These are phyloP conservation scores for Alternaria incomplexa DNA, from an alignment of 2,329 filamentous ascomycete species.

Conservation along the genomic window DNA sequence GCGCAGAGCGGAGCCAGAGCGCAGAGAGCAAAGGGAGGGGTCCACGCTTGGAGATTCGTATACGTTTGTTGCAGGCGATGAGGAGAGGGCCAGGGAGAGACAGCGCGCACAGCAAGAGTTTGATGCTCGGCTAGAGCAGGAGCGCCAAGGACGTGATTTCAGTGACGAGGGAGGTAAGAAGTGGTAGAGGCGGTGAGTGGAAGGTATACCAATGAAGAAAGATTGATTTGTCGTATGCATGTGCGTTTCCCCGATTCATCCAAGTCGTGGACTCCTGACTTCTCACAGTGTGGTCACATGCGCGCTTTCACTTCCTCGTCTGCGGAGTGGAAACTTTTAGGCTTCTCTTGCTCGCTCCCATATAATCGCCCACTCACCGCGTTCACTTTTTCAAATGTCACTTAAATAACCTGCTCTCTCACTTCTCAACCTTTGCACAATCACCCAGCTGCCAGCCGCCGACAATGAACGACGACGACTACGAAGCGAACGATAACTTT, in stretches of 20 bases:
- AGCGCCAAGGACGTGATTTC: conserved; percentile 56
- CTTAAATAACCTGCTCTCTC: background rate
- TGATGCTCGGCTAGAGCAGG: conserved; percentile 56
- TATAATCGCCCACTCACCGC: background rate
- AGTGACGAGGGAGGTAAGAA: conserved; percentile 31
- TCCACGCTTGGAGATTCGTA: conserved; percentile 53
- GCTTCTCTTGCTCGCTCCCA: background rate
- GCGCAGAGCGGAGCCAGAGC: conserved; percentile 23
- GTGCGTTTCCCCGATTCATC: background rate
- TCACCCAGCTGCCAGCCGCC: background rate
- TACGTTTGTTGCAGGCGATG: conserved; percentile 51
- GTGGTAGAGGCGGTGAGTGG: conserved; percentile 27
- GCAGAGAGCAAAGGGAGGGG: conserved; percentile 33
- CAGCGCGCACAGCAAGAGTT: conserved; percentile 58
- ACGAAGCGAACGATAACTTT: background rate
- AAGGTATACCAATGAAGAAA: background rate
- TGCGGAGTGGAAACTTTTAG: background rate
- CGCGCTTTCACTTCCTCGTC: background rate
- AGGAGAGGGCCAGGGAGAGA: conserved; percentile 53
- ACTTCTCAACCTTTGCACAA: background rate
- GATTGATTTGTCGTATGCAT: background rate
- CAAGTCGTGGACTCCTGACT: no score
- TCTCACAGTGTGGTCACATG: background rate
- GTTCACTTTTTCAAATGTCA: background rate
- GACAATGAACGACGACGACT: background rate